Evolutionary conservation across 208 protist genomes (phyloP), one percentile per base, ranked within the genome.

Genomic region (Acanthamoeba culbertsoni): DNA sequence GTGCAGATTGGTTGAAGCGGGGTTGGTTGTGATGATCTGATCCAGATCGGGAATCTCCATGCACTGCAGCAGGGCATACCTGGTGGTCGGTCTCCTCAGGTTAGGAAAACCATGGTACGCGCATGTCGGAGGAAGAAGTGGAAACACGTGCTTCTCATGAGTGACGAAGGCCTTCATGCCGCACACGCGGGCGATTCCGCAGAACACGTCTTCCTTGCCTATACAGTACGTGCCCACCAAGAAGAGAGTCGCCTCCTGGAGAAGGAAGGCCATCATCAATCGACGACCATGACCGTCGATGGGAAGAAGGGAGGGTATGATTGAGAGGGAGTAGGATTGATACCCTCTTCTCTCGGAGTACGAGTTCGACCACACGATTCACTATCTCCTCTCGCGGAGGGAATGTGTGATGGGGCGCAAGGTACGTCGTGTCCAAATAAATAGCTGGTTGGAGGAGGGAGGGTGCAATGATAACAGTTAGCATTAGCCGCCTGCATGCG

Each of bases 361-460:
- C 65, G 53, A 79, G 89, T 3, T 84, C 43, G 3, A 77, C 48
- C 2, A 77, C 31, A 12, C 45, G 65, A 48, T 91, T 40, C 0
- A 95, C 46, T 0, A 46, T 26, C 2, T 82, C 33, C n/a, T 93
- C 73, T 23, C 93, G 94, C 5, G 84, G 35, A 2, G 94, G 94
- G 14, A 95, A 92, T 8, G 37, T 63, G 57, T 95, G 68, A 0
- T 63, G 33, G 8, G 94, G 94, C 3, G 93, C 48, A 82, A 75
- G 91, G 82, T 94, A 95, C 0, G 94, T 95, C 37, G 89, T 95
- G 91, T 95, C 94, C 45, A 95, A 77, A 40, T 86, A 95, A 2
- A 95, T 33, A 18, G 35, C 63, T 73, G 84, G 0, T 10, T 35
- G 5, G 46, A 26, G 14, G 26, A 23, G 42, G n/a, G 31, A n/a